Conservation (phyloP, 2,329 filamentous ascomycete species). For the Cordyceps fumosorosea region DNA sequence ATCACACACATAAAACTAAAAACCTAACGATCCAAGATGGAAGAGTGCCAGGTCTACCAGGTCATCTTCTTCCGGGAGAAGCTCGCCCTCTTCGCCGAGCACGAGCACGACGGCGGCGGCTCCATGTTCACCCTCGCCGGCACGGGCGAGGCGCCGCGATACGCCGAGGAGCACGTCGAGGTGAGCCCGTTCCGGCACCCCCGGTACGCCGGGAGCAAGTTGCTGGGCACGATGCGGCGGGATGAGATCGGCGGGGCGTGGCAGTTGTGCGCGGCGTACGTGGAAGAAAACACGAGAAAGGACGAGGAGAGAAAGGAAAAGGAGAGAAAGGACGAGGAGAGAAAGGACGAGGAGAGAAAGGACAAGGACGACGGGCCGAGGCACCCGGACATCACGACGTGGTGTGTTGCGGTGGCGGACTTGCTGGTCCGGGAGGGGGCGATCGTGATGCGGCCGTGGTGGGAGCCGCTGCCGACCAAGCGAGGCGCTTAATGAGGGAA, state of each 20-base stretch:
- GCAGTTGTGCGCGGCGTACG: not conserved
- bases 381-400: not conserved
- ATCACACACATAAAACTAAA: no score
- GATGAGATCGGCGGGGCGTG: not conserved
- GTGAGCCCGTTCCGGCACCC: not conserved
- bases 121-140: not conserved
- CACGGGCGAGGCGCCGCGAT: not conserved
- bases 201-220: not conserved
- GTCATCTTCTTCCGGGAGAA: not conserved
- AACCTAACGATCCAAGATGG: no score
- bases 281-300: not conserved
- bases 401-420: not conserved
- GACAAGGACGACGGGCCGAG: not conserved
- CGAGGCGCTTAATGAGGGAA: no score
- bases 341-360: no score
- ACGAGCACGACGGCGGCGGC: conserved; percentile 3
- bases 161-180: not conserved
- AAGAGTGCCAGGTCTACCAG: not conserved
- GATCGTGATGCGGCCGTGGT: not conserved
- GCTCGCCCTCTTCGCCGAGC: conserved; percentile 2
- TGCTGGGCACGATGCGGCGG: not conserved
- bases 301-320: no score
- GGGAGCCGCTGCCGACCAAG: not conserved
- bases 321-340: no score
- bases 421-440: not conserved